Conservation (phyloP, 225 moss, liverwort and hornwort species). For the Lunularia cruciata region DNA sequence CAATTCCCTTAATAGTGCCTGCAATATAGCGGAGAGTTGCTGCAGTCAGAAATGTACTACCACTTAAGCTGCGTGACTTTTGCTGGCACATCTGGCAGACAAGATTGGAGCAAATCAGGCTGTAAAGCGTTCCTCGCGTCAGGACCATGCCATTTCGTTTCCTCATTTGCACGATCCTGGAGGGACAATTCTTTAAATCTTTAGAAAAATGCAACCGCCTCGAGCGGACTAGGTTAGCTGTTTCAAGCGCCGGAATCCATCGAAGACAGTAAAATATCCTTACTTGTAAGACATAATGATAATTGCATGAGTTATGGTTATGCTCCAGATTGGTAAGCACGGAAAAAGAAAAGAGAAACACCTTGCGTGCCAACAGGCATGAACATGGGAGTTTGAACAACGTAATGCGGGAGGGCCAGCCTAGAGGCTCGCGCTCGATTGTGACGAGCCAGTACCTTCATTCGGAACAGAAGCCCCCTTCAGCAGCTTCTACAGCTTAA, state of each 20-base stretch:
- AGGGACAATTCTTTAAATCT: neutral
- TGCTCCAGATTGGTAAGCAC: neutral
- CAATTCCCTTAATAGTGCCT: constrained; percentile 90
- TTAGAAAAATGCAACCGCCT: neutral
- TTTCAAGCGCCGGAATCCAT: too few relatives aligned
- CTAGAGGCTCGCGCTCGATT: constrained; percentile 88
- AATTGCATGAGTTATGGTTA: too few relatives aligned
- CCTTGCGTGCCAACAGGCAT: constrained; percentile 99
- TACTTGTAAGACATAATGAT: too few relatives aligned
- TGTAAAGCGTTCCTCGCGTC: neutral
- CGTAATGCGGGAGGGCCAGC: constrained; percentile 85
- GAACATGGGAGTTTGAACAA: constrained; percentile 81
- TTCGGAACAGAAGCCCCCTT: neutral
- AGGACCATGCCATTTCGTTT: neutral
- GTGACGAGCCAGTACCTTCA: constrained; percentile 77
- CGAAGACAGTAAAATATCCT: too few relatives aligned
- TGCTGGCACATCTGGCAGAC: neutral
- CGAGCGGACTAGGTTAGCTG: neutral
- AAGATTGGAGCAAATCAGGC: neutral
- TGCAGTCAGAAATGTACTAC: neutral
- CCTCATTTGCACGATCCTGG: too few relatives aligned
- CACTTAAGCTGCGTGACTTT: neutral
- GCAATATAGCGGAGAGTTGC: neutral
- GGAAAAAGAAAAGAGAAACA: constrained; percentile 25
- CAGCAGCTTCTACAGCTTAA: neutral